These are phyloP conservation scores for Naegleria lovaniensis DNA, from an alignment of 208 protist genomes.

Conservation along the genomic window DNA sequence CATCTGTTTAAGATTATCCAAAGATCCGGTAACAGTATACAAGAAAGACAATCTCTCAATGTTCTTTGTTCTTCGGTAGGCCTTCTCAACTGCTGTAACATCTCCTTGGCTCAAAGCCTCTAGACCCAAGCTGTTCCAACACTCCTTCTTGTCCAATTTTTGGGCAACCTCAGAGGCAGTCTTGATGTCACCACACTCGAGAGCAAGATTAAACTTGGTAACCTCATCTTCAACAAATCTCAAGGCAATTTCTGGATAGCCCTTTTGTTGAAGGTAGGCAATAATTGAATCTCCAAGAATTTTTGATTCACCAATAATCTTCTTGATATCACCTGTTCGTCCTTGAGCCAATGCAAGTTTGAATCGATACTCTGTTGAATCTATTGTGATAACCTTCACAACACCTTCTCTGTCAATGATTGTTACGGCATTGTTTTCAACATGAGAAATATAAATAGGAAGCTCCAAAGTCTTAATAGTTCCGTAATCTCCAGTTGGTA, in stretches of 20 bases:
- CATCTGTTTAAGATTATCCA: conserved; percentile 80
- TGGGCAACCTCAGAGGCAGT: conserved; percentile 72
- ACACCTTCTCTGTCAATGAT: conserved; percentile 80
- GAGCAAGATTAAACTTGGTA: conserved; percentile 91
- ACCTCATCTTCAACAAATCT: conserved; percentile 94
- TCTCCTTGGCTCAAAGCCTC: conserved; percentile 88
- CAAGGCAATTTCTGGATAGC: conserved; percentile 92
- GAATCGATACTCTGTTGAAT: conserved; percentile 88
- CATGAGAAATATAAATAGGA: conserved; percentile 86
- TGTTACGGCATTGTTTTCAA: conserved; percentile 72
- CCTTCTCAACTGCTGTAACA: conserved; percentile 85
- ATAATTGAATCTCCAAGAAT: conserved; percentile 93
- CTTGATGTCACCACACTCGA: conserved; percentile 95
- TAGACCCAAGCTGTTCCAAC: conserved; percentile 81
- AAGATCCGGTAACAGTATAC: conserved; percentile 90
- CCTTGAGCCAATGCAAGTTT: conserved; percentile 87
- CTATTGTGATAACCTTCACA: conserved; percentile 69
- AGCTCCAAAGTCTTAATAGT: conserved; percentile 92
- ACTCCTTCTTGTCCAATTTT: conserved; percentile 75
- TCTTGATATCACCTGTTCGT: conserved; percentile 81
- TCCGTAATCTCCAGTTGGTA: conserved; percentile 82
- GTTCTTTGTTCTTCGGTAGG: conserved; percentile 83
- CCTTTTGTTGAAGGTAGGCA: conserved; percentile 94
- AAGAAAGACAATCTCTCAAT: conserved; percentile 83
- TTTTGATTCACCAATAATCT: conserved; percentile 79